Evolutionary conservation across 768 basidiomycete genomes (phyloP).

Genomic region (Tephrocybe rancida): DNA sequence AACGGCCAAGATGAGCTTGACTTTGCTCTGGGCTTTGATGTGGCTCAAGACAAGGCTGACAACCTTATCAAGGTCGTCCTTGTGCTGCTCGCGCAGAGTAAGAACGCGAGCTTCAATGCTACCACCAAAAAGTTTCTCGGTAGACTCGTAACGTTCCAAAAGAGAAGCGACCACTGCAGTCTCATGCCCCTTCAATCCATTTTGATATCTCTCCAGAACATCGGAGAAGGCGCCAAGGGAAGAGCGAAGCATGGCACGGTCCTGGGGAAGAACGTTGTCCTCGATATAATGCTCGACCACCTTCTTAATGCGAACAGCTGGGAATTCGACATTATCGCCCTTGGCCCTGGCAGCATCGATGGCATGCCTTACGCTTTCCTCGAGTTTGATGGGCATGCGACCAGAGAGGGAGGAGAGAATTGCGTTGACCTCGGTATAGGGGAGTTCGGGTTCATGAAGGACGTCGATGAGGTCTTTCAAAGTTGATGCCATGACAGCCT

Average conservation of each 20-base stretch:
- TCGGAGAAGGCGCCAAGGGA: slow-evolving; percentile 73
- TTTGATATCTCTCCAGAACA: slow-evolving; percentile 76
- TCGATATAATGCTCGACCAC: slow-evolving; percentile 83
- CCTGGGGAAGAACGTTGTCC: slow-evolving; percentile 78
- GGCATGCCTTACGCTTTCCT: slow-evolving; percentile 78
- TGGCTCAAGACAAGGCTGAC: slow-evolving; percentile 89
- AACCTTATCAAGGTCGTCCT: slow-evolving; percentile 89
- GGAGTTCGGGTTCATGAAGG: slow-evolving; percentile 83
- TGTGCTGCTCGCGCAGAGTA: slow-evolving; percentile 87
- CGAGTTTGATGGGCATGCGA: slow-evolving; percentile 90
- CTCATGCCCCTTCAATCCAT: slow-evolving; percentile 88
- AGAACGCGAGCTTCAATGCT: slow-evolving; percentile 93
- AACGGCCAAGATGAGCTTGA: slow-evolving; percentile 81
- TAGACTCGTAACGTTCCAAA: slow-evolving; percentile 77
- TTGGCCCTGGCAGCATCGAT: slow-evolving; percentile 80
- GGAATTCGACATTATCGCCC: slow-evolving; percentile 83
- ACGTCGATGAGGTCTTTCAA: slow-evolving; percentile 86
- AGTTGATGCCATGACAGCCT: slow-evolving; percentile 83
- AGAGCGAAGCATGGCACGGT: slow-evolving; percentile 76
- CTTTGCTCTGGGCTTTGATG: slow-evolving; percentile 93
- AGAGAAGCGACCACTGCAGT: slow-evolving; percentile 75
- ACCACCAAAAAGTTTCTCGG: slow-evolving; percentile 92
- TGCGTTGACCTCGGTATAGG: slow-evolving; percentile 82
- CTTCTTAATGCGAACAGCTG: slow-evolving; percentile 84
- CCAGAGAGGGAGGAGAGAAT: slow-evolving; percentile 89